These are phyloP conservation scores for Eucalyptus marginata DNA, from an alignment of 345 rosid genomes.

Conservation along the genomic window DNA sequence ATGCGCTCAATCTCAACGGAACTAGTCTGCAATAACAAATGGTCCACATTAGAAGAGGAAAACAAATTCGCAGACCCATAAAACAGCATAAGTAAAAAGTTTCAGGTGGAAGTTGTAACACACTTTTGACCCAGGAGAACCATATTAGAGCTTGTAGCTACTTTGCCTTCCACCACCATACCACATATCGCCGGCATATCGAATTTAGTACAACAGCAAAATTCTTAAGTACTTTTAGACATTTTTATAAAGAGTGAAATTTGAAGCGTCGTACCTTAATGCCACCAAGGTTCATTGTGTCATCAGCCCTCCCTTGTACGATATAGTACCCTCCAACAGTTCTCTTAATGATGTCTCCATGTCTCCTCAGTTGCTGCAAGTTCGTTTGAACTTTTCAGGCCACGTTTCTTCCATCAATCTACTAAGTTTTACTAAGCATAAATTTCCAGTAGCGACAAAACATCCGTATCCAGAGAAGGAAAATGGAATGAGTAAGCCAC, in stretches of 20 bases:
- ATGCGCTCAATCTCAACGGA: slow-evolving; percentile 83
- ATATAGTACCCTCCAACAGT: slow-evolving; percentile 57
- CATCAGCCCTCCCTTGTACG: slow-evolving; percentile 91
- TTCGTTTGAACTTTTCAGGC: background rate
- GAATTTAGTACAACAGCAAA: background rate
- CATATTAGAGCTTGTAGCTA: background rate
- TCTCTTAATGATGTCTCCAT: slow-evolving; percentile 70
- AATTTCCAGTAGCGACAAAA: background rate
- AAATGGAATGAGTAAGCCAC: background rate
- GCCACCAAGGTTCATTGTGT: slow-evolving; percentile 98
- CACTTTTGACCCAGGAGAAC: background rate
- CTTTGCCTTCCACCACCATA: background rate
- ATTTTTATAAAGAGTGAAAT: background rate
- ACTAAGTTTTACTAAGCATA: background rate
- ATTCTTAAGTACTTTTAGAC: background rate
- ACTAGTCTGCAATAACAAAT: slow-evolving; percentile 44
- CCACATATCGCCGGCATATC: background rate
- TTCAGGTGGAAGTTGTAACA: background rate
- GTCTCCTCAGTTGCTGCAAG: slow-evolving; percentile 72
- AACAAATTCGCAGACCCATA: background rate
- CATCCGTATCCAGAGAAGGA: background rate
- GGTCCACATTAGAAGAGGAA: background rate
- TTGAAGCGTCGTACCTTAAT: slow-evolving; percentile 41
- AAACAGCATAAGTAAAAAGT: background rate
- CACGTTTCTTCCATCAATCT: background rate